Evolutionary conservation across 176 grass and related monocot species (phyloP), one percentile per base, ranked within the genome.

Genomic region (Aegilops speltoides): DNA sequence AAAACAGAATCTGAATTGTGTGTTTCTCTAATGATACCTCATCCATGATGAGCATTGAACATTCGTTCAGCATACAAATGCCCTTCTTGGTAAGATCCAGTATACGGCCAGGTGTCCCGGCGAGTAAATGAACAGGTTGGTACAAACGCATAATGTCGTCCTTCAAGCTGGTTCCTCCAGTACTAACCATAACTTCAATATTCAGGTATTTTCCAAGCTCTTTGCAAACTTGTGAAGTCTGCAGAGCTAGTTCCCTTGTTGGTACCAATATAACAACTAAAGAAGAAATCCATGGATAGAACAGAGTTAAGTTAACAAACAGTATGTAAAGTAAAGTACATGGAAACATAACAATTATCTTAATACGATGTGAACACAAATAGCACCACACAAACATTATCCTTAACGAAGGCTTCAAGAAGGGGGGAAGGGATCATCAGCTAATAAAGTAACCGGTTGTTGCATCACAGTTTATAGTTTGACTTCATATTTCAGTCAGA

Each of bases 171-270:
- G 96, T 98, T 78, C 96, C 96, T 80, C 96, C 96, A 86, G 93
- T 95, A 64, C 91, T 95, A 65, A 94, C 96, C 96, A 98, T 98
- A 75, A 95, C 88, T 78, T 98, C 68, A 71, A 98, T 94, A 19
- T 94, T 98, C 26, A 98, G 75, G 79, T 98, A 92, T 45, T 98
- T 98, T 14, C 93, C 96, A 14, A 98, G 91, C 84, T 98, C 96
- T 78, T 98, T 98, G 77, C 96, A 98, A 36, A 98, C 96, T 94
- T 98, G 96, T 60, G 93, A 98, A 60, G 96, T 98, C 64, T 98
- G 96, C 40, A 98, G 79, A 23, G 96, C 93, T 83, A 98, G 79
- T 75, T 98, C 96, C 82, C 96, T 93, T 84, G 96, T 98, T 68
- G 96, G 96, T 65, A 98, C 91, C 88, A 98, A 89, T 86, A 98